A percentile compares a stretch with the other conserved stretches of the same genome.
Evolutionary conservation across 495 filamentous ascomycete genomes (phyloP).

Genomic region (Trichoderma parareesei): DNA sequence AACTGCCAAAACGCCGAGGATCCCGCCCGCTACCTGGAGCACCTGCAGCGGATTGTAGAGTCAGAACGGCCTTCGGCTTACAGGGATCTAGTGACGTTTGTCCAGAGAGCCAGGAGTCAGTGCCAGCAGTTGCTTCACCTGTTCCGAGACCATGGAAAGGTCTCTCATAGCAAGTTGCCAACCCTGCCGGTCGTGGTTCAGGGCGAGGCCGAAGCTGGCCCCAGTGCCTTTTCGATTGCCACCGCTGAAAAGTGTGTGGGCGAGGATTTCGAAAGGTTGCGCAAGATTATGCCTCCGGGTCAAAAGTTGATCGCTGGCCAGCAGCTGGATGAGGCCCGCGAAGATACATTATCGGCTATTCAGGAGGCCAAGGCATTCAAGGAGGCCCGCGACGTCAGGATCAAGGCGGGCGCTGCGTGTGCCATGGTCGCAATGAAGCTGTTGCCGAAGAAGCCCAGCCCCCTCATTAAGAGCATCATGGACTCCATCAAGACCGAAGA

Average conservation of each 20-base stretch:
- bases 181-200: conserved; percentile 81
- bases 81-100: conserved; percentile 77
- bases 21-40: conserved; percentile 41
- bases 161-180: conserved; percentile 64
- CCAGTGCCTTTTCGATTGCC: conserved; percentile 78
- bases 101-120: conserved; percentile 80
- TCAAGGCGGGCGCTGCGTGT: conserved; percentile 76
- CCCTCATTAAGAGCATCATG: conserved; percentile 92
- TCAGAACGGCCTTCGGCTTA: conserved; percentile 73
- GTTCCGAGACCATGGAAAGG: conserved; percentile 79
- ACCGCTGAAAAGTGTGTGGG: conserved; percentile 80
- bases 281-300: conserved; percentile 72
- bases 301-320: conserved; percentile 73
- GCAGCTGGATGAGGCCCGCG: conserved; percentile 63
- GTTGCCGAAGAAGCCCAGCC: conserved; percentile 82
- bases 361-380: conserved; percentile 71
- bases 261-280: conserved; percentile 76
- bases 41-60: conserved; percentile 67
- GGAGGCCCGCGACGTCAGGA: conserved; percentile 74
- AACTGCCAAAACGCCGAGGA: conserved; percentile 27
- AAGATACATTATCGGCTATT: conserved; percentile 60
- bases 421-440: conserved; percentile 79
- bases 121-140: conserved; percentile 81
- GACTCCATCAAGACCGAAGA: conserved; percentile 95
- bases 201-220: conserved; percentile 81